These are phyloP conservation scores for Marvania coccoides DNA, from an alignment of 139 green algal species.

Conservation along the genomic window DNA sequence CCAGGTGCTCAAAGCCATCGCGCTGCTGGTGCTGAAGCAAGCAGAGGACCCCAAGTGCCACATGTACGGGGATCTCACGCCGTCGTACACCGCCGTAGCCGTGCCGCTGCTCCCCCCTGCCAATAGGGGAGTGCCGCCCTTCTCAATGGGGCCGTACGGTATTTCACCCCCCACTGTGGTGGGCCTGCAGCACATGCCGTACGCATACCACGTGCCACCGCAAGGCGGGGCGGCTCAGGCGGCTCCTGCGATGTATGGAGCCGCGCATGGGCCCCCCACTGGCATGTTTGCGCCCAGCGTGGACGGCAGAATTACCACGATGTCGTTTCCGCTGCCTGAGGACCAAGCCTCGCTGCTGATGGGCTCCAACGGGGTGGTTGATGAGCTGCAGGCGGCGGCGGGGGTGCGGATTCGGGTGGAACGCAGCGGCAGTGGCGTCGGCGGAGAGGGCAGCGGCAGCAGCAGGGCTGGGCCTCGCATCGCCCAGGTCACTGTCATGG, in stretches of 20 bases:
- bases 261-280: no score
- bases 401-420: background rate
- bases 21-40: slow-evolving; percentile 22
- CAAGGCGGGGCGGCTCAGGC: no score
- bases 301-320: background rate
- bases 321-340: slow-evolving; percentile 4
- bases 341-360: slow-evolving; percentile 10
- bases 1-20: slow-evolving; percentile 18
- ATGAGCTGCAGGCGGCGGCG: background rate
- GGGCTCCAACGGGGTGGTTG: background rate
- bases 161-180: background rate
- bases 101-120: background rate
- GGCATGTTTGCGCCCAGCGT: background rate
- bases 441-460: background rate
- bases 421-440: background rate
- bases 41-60: slow-evolving; percentile 23
- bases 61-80: slow-evolving; percentile 12
- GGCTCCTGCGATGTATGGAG: no score
- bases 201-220: background rate
- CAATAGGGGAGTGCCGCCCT: background rate
- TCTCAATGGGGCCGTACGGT: background rate
- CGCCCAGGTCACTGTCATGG: background rate
- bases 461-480: background rate
- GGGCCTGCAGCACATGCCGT: background rate
- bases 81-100: background rate